These are phyloP conservation scores for Podila epicladia DNA, from an alignment of 192 early-diverging fungal genomes.

Conservation along the genomic window DNA sequence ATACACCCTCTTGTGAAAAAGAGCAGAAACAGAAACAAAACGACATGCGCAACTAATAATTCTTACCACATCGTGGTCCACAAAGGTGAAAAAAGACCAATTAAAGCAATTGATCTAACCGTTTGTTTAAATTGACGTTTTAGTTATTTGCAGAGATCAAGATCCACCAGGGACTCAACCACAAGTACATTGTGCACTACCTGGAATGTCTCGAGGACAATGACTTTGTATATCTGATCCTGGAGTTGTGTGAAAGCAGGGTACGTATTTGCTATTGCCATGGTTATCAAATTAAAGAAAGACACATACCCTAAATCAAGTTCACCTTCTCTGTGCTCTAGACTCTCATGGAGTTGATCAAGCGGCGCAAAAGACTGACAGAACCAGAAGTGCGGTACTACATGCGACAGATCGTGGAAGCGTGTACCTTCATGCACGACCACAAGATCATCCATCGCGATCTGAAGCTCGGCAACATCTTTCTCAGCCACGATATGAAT, in stretches of 20 bases:
- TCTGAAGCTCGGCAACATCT: slow-evolving; percentile 94
- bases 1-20: background rate
- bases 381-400: slow-evolving; percentile 93
- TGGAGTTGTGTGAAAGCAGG: slow-evolving; percentile 93
- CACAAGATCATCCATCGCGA: slow-evolving; percentile 91
- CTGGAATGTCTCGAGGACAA: slow-evolving; percentile 89
- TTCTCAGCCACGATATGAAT: slow-evolving; percentile 82
- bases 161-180: slow-evolving; percentile 76
- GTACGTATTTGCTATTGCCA: slow-evolving; percentile 44
- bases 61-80: too few relatives aligned
- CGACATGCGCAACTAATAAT: background rate
- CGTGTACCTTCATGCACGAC: slow-evolving; percentile 84
- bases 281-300: background rate
- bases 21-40: background rate
- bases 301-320: background rate
- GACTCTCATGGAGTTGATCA: slow-evolving; percentile 90
- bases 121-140: background rate
- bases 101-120: background rate
- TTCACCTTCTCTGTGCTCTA: slow-evolving; percentile 25
- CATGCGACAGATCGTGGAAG: slow-evolving; percentile 83
- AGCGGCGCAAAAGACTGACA: slow-evolving; percentile 76
- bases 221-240: slow-evolving; percentile 84
- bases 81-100: too few relatives aligned
- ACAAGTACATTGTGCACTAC: slow-evolving; percentile 86
- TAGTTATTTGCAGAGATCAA: slow-evolving; percentile 81